Evolutionary conservation across 768 basidiomycete species (phyloP).

Genomic region (Sutorius australiensis): DNA sequence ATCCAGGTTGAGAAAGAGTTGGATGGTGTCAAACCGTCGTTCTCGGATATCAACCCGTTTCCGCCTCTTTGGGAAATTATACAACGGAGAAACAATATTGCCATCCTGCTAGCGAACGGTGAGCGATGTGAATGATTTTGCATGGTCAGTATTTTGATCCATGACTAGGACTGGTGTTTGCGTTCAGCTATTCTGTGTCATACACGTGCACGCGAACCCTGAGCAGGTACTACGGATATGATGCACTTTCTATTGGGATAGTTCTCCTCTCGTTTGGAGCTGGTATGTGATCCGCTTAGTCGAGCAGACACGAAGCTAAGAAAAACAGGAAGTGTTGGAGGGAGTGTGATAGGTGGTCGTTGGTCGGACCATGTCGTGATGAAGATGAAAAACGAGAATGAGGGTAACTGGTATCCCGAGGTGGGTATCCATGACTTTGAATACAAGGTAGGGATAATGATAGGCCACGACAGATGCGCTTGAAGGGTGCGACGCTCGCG

Average conservation of each 20-base stretch:
- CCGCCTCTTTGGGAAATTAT: constrained; percentile 58
- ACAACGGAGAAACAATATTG: constrained; percentile 60
- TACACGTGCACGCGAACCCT: constrained; percentile 78
- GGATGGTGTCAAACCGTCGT: constrained; percentile 46
- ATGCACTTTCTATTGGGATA: constrained; percentile 68
- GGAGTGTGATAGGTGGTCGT: constrained; percentile 55
- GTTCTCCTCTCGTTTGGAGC: constrained; percentile 72
- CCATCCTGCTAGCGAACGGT: constrained; percentile 44
- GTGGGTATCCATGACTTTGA: constrained; percentile 32
- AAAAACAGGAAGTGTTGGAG: constrained; percentile 42
- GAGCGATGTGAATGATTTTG: background rate
- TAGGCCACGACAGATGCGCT: constrained; percentile 54
- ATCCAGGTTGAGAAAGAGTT: constrained; percentile 12
- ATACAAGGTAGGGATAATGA: background rate
- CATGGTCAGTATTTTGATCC: constrained; percentile 5
- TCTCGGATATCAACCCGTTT: constrained; percentile 74
- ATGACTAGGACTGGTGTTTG: constrained; percentile 60
- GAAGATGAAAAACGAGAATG: constrained; percentile 40
- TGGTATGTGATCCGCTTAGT: constrained; percentile 38
- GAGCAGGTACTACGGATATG: constrained; percentile 56
- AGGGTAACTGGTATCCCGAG: constrained; percentile 58
- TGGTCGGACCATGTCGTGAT: constrained; percentile 52
- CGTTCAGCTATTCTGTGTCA: constrained; percentile 62
- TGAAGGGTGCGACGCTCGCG: constrained; percentile 57
- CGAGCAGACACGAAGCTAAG: background rate